Conservation (phyloP, 2,329 filamentous ascomycete species). For the Fusarium brachygibbosum region DNA sequence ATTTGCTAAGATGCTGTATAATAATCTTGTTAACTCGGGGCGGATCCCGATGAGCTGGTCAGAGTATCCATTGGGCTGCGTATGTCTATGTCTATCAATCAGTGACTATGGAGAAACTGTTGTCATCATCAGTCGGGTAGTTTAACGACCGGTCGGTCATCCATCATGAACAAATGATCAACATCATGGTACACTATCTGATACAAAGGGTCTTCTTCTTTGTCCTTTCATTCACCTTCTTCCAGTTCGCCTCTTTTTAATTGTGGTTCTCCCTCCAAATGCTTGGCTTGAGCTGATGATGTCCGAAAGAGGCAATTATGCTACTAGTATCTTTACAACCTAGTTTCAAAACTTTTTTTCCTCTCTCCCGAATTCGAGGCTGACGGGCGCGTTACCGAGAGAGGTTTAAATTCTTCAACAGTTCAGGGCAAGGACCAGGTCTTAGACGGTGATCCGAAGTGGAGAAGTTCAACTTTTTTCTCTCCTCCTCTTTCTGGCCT, state of each 20-base stretch:
- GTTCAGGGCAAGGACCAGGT: slow-evolving; percentile 23
- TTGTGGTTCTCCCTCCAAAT: slow-evolving; percentile 21
- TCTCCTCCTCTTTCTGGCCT: not conserved
- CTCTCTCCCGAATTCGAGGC: slow-evolving; percentile 39
- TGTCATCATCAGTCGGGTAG: slow-evolving; percentile 4
- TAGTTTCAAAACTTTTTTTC: slow-evolving; percentile 24
- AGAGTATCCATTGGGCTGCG: slow-evolving; percentile 1
- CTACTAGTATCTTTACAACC: slow-evolving; percentile 21
- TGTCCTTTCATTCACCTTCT: too few species aligned
- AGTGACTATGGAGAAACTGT: not conserved
- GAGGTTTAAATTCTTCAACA: slow-evolving; percentile 9
- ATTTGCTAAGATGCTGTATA: slow-evolving; percentile 5
- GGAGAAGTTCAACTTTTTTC: slow-evolving; percentile 19
- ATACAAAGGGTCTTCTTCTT: not conserved
- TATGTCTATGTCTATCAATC: not conserved
- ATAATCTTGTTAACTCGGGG: slow-evolving; percentile 8
- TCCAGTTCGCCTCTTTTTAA: slow-evolving; percentile 19
- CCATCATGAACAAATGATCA: slow-evolving; percentile 24
- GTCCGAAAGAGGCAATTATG: slow-evolving; percentile 33
- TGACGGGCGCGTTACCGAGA: slow-evolving; percentile 38
- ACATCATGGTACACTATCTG: slow-evolving; percentile 17
- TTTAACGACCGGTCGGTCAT: not conserved
- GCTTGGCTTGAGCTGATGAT: slow-evolving; percentile 18
- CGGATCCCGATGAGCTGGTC: slow-evolving; percentile 24
- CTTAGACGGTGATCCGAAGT: slow-evolving; percentile 26